Evolutionary conservation across 2,329 filamentous ascomycete species (phyloP), one percentile per base, ranked within the genome.

Genomic region (Claviceps pazoutovae): DNA sequence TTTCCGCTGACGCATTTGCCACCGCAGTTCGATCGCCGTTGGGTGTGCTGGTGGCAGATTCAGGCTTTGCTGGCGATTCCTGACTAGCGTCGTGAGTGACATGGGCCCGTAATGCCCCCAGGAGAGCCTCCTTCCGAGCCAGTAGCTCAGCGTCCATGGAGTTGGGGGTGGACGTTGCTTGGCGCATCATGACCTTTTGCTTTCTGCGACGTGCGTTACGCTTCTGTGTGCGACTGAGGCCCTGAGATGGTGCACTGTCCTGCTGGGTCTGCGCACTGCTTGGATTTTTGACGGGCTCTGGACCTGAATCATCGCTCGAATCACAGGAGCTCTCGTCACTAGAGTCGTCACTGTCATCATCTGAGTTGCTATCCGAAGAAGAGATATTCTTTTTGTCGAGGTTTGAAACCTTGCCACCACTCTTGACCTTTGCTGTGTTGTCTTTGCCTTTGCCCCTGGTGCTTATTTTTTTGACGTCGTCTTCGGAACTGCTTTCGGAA

Each of bases 171-270:
- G 42, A 13, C 2, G n/a, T 37, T 5, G 38, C 39, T 38, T 50
- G 26, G 17, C 19, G 37, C 17, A 43, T 57, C 14, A 58, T 11
- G 2, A 55, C 56, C 51, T 70, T 69, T 3, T 65, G 64, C 3
- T 64, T 62, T 37, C 71, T 71, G 44, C 76, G 69, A 30, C 77
- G 68, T 8, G 69, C 70, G 55, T 80, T 80, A 5, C 77, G 70
- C 54, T 69, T 75, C 56, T 73, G 72, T 0, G 77, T 80, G 37
- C 58, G 66, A 0, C 64, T 61, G 48, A 73, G 61, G 2, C 72
- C 72, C 16, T 60, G 54, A 1, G 64, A 64, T 5, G 70, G 53
- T 30, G 44, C 43, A 9, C 17, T 48, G 45, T 36, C 48, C 39
- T 26, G 21, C 38, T 42, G n/a, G 17, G 17, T 16, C 26, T 26